A percentile compares a stretch with the other conserved stretches of the same genome.
Evolutionary conservation across 768 basidiomycete species (phyloP).

Genomic region (Macrocybe gigantea): DNA sequence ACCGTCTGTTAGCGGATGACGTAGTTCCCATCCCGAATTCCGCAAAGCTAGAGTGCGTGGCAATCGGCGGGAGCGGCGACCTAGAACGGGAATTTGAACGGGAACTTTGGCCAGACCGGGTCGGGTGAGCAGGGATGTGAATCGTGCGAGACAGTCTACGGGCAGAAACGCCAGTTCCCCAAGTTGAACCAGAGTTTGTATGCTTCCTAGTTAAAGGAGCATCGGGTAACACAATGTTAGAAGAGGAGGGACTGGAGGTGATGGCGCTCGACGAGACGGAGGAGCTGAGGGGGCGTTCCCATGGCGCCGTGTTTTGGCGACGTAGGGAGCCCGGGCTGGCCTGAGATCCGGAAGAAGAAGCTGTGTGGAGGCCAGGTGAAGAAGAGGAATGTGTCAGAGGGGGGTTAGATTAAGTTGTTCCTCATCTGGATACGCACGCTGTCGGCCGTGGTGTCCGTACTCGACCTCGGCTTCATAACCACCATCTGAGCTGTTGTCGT

Average conservation of each 20-base stretch:
- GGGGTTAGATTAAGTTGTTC: conserved; percentile 23
- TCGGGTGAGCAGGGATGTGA: conserved; percentile 63
- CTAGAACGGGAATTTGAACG: conserved; percentile 93
- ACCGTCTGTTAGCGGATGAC: conserved; percentile 57
- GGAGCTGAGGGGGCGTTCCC: conserved; percentile 55
- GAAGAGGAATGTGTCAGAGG: conserved; percentile 50
- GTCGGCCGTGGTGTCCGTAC: conserved; percentile 59
- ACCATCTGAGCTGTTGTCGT: conserved; percentile 76
- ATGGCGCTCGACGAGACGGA: conserved; percentile 52
- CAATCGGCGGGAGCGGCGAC: conserved; percentile 77
- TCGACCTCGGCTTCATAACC: conserved; percentile 79
- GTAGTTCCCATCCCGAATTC: conserved; percentile 38
- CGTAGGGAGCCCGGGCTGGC: conserved; percentile 66
- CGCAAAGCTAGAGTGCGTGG: conserved; percentile 61
- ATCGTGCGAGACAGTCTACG: conserved; percentile 84
- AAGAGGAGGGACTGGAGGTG: conserved; percentile 56
- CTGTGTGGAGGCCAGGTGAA: conserved; percentile 53
- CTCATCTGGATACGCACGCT: conserved; percentile 63
- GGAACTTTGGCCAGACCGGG: conserved; percentile 77
- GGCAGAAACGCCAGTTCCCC: conserved; percentile 54
- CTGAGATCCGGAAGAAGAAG: conserved; percentile 53
- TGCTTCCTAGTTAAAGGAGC: conserved; percentile 62
- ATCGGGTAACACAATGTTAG: conserved; percentile 57
- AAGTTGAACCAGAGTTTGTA: conserved; percentile 40
- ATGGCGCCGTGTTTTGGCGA: conserved; percentile 58